Evolutionary conservation across 192 early-diverging fungal species (phyloP), one percentile per base, ranked within the genome.

Genomic region (Thamnidium elegans): DNA sequence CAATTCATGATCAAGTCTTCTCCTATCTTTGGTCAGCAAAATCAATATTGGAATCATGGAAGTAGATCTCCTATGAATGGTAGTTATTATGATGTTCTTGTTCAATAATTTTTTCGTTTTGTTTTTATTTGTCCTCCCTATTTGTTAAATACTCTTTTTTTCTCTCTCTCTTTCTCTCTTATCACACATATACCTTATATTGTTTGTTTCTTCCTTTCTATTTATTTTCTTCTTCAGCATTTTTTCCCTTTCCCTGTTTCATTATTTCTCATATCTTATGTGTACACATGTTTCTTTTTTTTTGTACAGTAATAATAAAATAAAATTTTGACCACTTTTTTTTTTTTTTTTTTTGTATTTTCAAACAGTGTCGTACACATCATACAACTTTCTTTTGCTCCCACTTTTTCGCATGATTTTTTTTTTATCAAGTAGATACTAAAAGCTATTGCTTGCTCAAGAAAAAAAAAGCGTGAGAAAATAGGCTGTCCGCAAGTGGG

Each of bases 31-130:
- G 23, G 30, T 10, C 51, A 54, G 15, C 50, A 64, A 17, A 32
- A 64, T 7, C 51, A 54, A 20, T 34, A 63, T 2, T 34, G 31
- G 48, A 47, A 63, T 34, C 61, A 63, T 39, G 50, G 31, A 36
- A 34, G 55, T 36, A 26, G 54, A 17, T 56, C 54, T 36, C 34
- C 61, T 32, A 46, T 47, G 31, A 39, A 39, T 39, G 36, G 36
- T 39, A 19, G 46, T 34, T 62, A 52, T 26, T 39, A 63, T 63
- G 51, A 64, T 54, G 51, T 54, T 9, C 63, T 64, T 23, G 63
- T 54, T 50, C 63, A 64, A 51, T 64, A 64, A 54, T 48, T 17
- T 5, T 50, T 51, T 50, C 17, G 32, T 39, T 39, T 39, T 39
- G 3, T 4, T 56, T 56, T 56, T 26, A 26, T 26, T 46, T 10